Base-by-base conservation (phyloP, 192 early-diverging fungal species). In the Phlyctochytrium bullatum region DNA sequence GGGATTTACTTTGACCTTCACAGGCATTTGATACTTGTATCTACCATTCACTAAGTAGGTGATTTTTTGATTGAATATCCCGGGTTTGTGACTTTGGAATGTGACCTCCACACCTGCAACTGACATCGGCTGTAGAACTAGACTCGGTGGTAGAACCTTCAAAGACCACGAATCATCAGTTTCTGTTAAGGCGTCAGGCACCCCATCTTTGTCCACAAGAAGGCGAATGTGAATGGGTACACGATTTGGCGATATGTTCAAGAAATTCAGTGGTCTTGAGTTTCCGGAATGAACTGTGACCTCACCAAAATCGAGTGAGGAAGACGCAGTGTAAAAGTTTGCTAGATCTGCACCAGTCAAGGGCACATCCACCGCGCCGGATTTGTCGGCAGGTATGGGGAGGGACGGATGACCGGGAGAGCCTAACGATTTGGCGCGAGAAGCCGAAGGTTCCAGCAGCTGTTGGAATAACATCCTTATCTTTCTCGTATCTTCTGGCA, bases 31-130 rank as follows among this genome's bases (percentile, higher is more conserved):
- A 57, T 81, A 80, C 61, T 71, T 77, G 66, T 84, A 80, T 52
- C 82, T 64, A 16, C 77, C 77, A 69, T 84, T 84, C 14, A 84
- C 73, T 6, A 81, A 20, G 61, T 84, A 84, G 0, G 68, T 80
- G 0, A 84, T 50, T 27, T 72, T 73, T 0, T 56, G 36, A 17
- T 62, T 56, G 50, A 69, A 71, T 6, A 20, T 63, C 17, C 75
- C 73, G 2, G 67, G 53, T 1, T 20, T 60, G 47, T 76, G 27
- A 16, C 57, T 69, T 27, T 64, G 34, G 34, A 79, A 74, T 6
- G 52, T 28, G 16, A 80, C 71, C 3, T 68, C 61, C 32, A 81
- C 67, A 20, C 77, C 77, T 14, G 64, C 53, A 34, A 81, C 68
- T 4, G 64, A 59, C 68, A 79, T 65, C 6, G 72, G 75, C 25